Evolutionary conservation across 2,329 filamentous ascomycete genomes (phyloP).

Genomic region (Didymosphaeria variabile): DNA sequence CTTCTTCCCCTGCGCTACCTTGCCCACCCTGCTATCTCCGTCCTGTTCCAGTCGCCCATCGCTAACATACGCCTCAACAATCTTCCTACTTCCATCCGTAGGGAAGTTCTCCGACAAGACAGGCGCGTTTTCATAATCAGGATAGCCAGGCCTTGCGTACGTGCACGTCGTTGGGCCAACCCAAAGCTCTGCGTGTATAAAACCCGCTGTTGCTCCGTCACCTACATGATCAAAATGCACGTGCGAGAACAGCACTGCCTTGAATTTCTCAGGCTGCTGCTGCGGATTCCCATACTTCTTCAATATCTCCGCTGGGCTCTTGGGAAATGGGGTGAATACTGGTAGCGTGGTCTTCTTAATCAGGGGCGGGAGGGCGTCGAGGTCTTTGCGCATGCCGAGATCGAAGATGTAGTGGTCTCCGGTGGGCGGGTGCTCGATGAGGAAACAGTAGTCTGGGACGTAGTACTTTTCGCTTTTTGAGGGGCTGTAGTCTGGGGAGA

Average conservation of each 20-base stretch:
- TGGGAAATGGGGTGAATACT: constrained; percentile 47
- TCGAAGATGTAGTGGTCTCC: constrained; percentile 60
- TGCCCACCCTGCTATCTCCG: constrained; percentile 36
- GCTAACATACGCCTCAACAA: constrained; percentile 44
- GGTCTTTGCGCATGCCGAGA: constrained; percentile 61
- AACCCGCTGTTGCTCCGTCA: constrained; percentile 48
- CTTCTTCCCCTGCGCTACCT: constrained; percentile 31
- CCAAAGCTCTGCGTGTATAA: constrained; percentile 49
- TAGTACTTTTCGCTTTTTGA: constrained; percentile 26
- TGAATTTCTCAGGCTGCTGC: constrained; percentile 51
- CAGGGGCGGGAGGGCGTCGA: constrained; percentile 52
- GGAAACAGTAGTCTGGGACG: constrained; percentile 44
- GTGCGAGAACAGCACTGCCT: constrained; percentile 51
- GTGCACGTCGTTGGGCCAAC: constrained; percentile 48
- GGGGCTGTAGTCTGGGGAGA: constrained; percentile 50
- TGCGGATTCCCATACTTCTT: constrained; percentile 33
- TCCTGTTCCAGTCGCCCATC: constrained; percentile 38
- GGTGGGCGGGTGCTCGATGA: constrained; percentile 40
- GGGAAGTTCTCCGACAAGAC: constrained; percentile 56
- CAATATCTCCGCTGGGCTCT: constrained; percentile 39
- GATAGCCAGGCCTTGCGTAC: constrained; percentile 43
- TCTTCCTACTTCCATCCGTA: constrained; percentile 53
- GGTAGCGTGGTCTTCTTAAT: constrained; percentile 53
- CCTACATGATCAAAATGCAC: constrained; percentile 55
- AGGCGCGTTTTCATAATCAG: constrained; percentile 29